A percentile compares a stretch with the other conserved stretches of the same genome.
These are phyloP conservation scores for Penicillium occitanis DNA, from an alignment of 2,329 filamentous ascomycete species.

Conservation along the genomic window DNA sequence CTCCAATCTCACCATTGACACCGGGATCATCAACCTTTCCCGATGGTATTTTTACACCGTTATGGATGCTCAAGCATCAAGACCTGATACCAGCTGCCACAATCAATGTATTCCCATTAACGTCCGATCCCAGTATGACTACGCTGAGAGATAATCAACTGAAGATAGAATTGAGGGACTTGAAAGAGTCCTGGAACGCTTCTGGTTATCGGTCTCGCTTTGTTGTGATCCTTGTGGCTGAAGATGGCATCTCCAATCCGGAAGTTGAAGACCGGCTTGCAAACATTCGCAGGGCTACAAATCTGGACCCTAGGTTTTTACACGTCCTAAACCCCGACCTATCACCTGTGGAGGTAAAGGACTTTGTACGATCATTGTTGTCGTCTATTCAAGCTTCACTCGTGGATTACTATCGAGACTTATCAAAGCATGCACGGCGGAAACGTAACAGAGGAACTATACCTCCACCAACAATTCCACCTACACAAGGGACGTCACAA, in stretches of 20 bases:
- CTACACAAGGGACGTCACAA: slow-evolving; percentile 79
- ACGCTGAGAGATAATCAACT: slow-evolving; percentile 82
- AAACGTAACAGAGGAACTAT: slow-evolving; percentile 78
- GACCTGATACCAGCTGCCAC: slow-evolving; percentile 76
- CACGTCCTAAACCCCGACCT: slow-evolving; percentile 79
- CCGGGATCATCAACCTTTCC: slow-evolving; percentile 81
- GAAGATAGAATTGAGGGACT: slow-evolving; percentile 78
- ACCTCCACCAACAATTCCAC: slow-evolving; percentile 78
- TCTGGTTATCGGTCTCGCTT: slow-evolving; percentile 72
- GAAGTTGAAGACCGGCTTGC: slow-evolving; percentile 74
- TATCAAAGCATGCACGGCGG: slow-evolving; percentile 86
- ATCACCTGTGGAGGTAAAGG: slow-evolving; percentile 67
- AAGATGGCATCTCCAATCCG: slow-evolving; percentile 63
- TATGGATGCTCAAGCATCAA: slow-evolving; percentile 90
- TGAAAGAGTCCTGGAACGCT: slow-evolving; percentile 63
- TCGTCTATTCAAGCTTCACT: slow-evolving; percentile 70
- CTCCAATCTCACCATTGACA: slow-evolving; percentile 85
- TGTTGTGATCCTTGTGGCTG: slow-evolving; percentile 73
- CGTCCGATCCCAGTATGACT: slow-evolving; percentile 68
- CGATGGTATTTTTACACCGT: slow-evolving; percentile 77
- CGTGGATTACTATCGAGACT: slow-evolving; percentile 88
- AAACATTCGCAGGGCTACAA: slow-evolving; percentile 74
- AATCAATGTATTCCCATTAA: slow-evolving; percentile 76
- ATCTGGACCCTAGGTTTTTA: slow-evolving; percentile 77
- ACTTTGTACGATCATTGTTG: slow-evolving; percentile 72